Evolutionary conservation across 495 filamentous ascomycete species (phyloP), one percentile per base, ranked within the genome.

Genomic region (Rhizodiscina lignyota): DNA sequence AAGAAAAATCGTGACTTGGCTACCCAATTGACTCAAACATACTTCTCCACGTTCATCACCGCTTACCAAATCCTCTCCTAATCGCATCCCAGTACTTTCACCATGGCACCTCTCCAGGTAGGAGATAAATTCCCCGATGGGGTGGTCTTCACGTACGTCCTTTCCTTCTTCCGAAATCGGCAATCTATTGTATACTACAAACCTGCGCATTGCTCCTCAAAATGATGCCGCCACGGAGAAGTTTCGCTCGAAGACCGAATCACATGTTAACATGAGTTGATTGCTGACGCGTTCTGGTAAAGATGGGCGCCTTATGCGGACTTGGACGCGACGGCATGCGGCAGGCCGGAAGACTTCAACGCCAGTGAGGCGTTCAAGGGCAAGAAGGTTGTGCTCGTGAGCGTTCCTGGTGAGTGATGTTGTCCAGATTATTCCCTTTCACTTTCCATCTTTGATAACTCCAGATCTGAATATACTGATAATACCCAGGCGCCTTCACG

Each of bases 331-430:
- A 79, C 72, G 28, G 62, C 68, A 22, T 92, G 85, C 61, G 84
- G 85, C 53, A 68, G 77, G 35, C 79, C 81, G 44, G 71, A 73
- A 51, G 67, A 69, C 53, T 91, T 83, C 61, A 58, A 91, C 49
- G 85, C 84, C 55, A 80, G 72, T 64, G 77, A 84, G 56, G 80
- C 91, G 48, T 91, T 77, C 63, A 68, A 72, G 38, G 59, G 74
- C 63, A 93, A 92, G 69, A 92, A 89, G 61, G 79, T 87, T 39
- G 77, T 94, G 46, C 66, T 96, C 48, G 79, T 94, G 61, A 71
- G 82, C 45, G 79, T 93, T 37, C 86, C 86, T 39, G 86, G 74
- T 72, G 40, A 31, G n/a, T n/a, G n/a, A n/a, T n/a, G n/a, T n/a
- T n/a, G 55, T 50, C 17, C 34, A 38, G 15, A 27, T 18, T 26